These are phyloP conservation scores for Stephanodiscus triporus DNA, from an alignment of 108 stramenopile species.

Conservation along the genomic window DNA sequence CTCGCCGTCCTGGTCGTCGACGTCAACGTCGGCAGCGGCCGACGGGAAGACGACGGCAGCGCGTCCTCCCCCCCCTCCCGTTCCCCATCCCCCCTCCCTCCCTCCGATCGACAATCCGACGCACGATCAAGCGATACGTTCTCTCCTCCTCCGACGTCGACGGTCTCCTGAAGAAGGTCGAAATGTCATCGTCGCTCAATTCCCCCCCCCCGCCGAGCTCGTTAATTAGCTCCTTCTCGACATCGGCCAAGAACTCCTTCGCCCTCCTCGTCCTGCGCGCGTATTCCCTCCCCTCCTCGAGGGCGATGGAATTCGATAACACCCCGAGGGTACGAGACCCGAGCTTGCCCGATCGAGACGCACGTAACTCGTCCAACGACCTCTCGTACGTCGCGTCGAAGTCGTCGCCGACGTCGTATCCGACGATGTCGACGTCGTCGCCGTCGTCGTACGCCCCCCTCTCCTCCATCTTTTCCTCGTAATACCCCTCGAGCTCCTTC, in stretches of 20 bases:
- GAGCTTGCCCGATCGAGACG: slow-evolving; percentile 18
- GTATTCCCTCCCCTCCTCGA: slow-evolving; percentile 33
- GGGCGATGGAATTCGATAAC: slow-evolving; percentile 32
- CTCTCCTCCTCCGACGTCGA: no score
- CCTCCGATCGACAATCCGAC: slow-evolving; percentile 17
- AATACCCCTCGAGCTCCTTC: background rate
- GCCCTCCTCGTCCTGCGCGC: slow-evolving; percentile 2
- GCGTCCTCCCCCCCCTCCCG: background rate
- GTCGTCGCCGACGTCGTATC: background rate
- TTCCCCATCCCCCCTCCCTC: background rate
- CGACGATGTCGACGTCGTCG: background rate
- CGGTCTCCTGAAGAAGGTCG: slow-evolving; percentile 35
- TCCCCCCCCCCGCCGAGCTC: slow-evolving; percentile 11
- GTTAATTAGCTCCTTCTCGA: slow-evolving; percentile 6
- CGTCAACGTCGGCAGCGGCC: slow-evolving; percentile 1
- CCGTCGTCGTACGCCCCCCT: background rate
- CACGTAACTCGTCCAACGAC: slow-evolving; percentile 5
- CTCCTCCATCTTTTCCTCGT: slow-evolving; percentile 1
- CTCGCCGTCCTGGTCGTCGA: slow-evolving; percentile 7
- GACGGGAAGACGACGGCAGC: background rate
- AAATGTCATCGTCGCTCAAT: slow-evolving; percentile 21
- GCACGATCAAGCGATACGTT: no score
- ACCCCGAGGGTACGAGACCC: slow-evolving; percentile 25
- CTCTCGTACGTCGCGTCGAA: slow-evolving; percentile 21
- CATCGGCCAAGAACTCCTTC: slow-evolving; percentile 22